phyloP scores from a whole-genome alignment of 2,329 filamentous ascomycete genomes.

The Gnomoniopsis smithogilvyi region DNA sequence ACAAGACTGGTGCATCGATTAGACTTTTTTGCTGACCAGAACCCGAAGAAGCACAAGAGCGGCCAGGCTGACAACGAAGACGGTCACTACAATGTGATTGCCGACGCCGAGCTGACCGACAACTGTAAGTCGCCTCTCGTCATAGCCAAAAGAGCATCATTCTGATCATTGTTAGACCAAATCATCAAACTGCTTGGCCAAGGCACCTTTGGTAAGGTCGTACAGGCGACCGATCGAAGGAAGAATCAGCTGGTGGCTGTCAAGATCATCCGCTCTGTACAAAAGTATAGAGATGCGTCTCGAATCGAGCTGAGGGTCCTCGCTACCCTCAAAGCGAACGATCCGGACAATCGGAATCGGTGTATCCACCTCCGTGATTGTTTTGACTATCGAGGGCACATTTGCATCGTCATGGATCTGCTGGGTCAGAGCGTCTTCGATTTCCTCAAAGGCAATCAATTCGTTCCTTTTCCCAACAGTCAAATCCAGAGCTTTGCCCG shows the following conservation, averaged over 20 bases:
- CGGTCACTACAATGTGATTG: conserved; percentile 91
- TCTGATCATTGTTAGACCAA: conserved; percentile 59
- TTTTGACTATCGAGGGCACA: conserved; percentile 96
- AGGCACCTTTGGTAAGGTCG: conserved; percentile 97
- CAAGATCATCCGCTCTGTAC: conserved; percentile 97
- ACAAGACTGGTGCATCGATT: not conserved
- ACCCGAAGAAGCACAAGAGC: conserved; percentile 38
- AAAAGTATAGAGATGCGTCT: conserved; percentile 95
- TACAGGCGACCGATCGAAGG: conserved; percentile 80
- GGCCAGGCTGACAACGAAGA: conserved; percentile 93
- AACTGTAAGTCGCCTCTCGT: conserved; percentile 64
- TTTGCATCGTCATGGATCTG: conserved; percentile 76
- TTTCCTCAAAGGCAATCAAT: conserved; percentile 91
- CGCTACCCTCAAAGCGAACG: conserved; percentile 87
- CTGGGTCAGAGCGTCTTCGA: conserved; percentile 97
- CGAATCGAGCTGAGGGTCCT: conserved; percentile 92
- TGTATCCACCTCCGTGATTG: conserved; percentile 96
- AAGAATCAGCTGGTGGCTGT: conserved; percentile 81
- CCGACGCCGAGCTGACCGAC: conserved; percentile 81
- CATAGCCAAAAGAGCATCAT: not conserved
- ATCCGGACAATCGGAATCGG: conserved; percentile 86
- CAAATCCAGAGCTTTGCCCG: conserved; percentile 97
- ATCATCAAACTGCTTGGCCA: conserved; percentile 89
- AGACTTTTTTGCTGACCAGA: conserved; percentile 4
- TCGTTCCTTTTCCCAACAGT: conserved; percentile 96